Base-by-base conservation (phyloP, 768 basidiomycete species). In the Aureoboletus auriporus region DNA sequence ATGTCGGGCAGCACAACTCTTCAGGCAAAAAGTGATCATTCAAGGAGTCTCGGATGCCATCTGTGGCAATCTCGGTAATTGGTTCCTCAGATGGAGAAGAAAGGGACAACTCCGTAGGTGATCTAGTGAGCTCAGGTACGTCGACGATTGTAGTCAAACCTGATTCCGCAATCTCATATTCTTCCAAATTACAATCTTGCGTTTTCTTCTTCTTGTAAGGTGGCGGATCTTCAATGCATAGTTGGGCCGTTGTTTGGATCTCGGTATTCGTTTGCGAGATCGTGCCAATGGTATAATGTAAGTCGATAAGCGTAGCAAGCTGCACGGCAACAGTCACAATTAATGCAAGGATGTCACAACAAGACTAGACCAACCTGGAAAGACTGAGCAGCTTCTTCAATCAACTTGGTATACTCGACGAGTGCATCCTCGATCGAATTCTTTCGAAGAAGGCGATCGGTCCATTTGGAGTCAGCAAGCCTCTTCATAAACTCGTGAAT, bases 301-400 rank as follows among this genome's bases (percentile, higher is more conserved):
- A 69, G 41, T 74, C 70, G 35, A 78, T 76, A 5, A 78, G 66
- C 0, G 74, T 71, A 6, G 73, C 69, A 6, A 77, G 67, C 77
- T 77, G 35, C 6, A 30, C 23, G 17, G 4, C 11, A 11, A 43
- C 4, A n/a, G n/a, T 48, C 20, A 31, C 5, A 12, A 37, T 38
- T 14, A 42, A 23, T 12, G 49, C 13, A 17, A 39, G 4, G 20
- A 30, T 34, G 2, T 23, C 14, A 27, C 7, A 39, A 43, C 12
- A n/a, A n/a, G n/a, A 36, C 14, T 7, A 38, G 8, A 31, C 46
- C 10, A 3, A 74, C 77, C 67, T 78, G 76, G 49, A 78, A 76
- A 8, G 75, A 69, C 41, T 71, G 70, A 10, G 71, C 67, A 10
- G 77, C 73, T 20, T 77, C 76, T 20, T 75, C 70, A 30, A 77